Conservation (phyloP, 2,329 filamentous ascomycete genomes). For the Trichoderma harzianum region DNA sequence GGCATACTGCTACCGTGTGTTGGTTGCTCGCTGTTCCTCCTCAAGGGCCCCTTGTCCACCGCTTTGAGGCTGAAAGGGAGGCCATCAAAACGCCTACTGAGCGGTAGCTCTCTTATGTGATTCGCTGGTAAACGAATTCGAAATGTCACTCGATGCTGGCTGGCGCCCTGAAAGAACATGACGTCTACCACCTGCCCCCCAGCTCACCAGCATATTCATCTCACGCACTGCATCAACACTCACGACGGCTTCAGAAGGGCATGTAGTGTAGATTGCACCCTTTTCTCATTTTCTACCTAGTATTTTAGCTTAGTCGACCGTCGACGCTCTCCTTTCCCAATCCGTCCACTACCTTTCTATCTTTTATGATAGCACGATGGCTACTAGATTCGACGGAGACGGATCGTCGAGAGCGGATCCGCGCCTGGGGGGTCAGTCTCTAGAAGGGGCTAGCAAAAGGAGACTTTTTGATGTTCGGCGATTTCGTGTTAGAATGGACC, state of each 20-base stretch:
- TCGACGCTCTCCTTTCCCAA: not conserved
- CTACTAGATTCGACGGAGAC: not conserved
- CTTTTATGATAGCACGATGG: not conserved
- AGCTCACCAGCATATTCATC: not conserved
- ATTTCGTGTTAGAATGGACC: not conserved
- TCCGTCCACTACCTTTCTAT: not conserved
- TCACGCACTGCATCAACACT: not conserved
- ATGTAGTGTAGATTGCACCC: not conserved
- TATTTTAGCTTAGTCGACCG: not conserved
- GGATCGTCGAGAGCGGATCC: slow-evolving; percentile 9
- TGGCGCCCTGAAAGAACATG: not conserved
- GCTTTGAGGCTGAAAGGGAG: not conserved
- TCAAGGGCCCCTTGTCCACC: not conserved
- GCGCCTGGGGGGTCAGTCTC: not conserved
- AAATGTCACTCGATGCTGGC: not conserved
- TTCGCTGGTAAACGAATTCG: not conserved
- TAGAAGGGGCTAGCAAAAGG: not conserved
- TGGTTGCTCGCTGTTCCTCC: not conserved
- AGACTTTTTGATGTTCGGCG: slow-evolving; percentile 1
- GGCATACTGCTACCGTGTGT: not conserved
- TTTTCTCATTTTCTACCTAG: not conserved
- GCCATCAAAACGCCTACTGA: not conserved
- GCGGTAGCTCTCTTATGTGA: not conserved
- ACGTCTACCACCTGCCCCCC: not conserved
- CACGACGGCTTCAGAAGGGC: not conserved